phyloP scores from a whole-genome alignment of 2,329 filamentous ascomycete species.

The Arthrobotrys conoides region DNA sequence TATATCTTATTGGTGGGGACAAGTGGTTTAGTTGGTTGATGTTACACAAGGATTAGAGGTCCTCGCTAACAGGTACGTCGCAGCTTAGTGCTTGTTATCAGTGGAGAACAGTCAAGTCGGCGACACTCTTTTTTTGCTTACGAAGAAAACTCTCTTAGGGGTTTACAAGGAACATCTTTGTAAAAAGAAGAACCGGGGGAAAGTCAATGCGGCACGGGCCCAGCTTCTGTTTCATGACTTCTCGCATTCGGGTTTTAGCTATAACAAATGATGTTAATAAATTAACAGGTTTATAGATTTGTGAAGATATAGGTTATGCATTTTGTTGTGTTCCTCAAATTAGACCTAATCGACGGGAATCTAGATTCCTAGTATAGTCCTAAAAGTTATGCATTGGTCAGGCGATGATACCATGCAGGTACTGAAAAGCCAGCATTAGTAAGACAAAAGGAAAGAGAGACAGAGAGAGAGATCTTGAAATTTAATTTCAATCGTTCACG shows the following conservation, averaged over 20 bases:
- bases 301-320: no score
- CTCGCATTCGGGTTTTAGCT: no score
- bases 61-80: no score
- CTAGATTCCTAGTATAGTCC: background rate
- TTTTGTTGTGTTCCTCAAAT: no score
- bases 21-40: background rate
- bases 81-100: background rate
- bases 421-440: background rate
- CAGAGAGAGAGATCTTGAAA: background rate
- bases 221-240: no score
- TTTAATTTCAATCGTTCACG: background rate
- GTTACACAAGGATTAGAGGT: conserved; percentile 32
- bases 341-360: no score
- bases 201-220: no score
- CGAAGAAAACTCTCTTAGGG: background rate
- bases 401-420: conserved; percentile 14
- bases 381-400: conserved; percentile 1
- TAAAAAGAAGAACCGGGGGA: background rate
- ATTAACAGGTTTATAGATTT: no score
- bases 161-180: conserved; percentile 7
- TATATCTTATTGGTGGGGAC: no score
- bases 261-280: no score
- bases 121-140: conserved; percentile 8
- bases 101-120: conserved; percentile 32
- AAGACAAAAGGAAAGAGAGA: no score